phyloP scores from a whole-genome alignment of 257 asterid genomes.

The Nicotiana sylvestris region DNA sequence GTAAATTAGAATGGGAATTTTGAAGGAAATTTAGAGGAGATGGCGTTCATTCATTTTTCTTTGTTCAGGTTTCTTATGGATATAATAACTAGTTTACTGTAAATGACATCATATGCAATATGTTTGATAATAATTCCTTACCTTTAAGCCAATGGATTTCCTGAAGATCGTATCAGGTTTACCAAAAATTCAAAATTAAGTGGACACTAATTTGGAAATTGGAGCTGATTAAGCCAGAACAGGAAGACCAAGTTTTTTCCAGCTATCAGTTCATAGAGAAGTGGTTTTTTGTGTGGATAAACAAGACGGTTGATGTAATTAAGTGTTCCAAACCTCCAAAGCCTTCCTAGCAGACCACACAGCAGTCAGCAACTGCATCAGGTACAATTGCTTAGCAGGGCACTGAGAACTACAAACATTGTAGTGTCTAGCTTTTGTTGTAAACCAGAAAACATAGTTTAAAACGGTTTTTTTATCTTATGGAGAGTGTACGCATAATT shows the following conservation, averaged over 20 bases:
- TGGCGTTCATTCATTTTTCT: not conserved
- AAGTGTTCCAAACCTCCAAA: not conserved
- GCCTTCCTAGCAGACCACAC: not conserved
- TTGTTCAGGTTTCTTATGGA: not conserved
- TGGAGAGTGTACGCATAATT: not conserved
- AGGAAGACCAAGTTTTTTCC: not conserved
- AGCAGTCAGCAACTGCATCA: not conserved
- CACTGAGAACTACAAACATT: not conserved
- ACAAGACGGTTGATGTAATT: not conserved
- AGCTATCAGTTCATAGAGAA: not conserved
- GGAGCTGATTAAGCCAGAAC: not conserved
- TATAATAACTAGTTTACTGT: not conserved
- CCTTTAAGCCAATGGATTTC: not conserved
- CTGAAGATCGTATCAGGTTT: not conserved
- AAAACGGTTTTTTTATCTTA: not conserved
- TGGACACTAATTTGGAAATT: not conserved
- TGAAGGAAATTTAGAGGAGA: constrained; percentile 10
- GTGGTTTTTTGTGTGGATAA: not conserved
- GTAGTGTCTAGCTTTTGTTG: not conserved
- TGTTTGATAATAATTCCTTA: not conserved
- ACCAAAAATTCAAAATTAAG: not conserved
- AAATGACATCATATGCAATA: not conserved
- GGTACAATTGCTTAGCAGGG: not conserved
- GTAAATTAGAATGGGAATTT: constrained; percentile 16
- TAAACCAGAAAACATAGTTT: not conserved